These are phyloP conservation scores for Neonectria punicea DNA, from an alignment of 2,329 filamentous ascomycete genomes.

Conservation along the genomic window DNA sequence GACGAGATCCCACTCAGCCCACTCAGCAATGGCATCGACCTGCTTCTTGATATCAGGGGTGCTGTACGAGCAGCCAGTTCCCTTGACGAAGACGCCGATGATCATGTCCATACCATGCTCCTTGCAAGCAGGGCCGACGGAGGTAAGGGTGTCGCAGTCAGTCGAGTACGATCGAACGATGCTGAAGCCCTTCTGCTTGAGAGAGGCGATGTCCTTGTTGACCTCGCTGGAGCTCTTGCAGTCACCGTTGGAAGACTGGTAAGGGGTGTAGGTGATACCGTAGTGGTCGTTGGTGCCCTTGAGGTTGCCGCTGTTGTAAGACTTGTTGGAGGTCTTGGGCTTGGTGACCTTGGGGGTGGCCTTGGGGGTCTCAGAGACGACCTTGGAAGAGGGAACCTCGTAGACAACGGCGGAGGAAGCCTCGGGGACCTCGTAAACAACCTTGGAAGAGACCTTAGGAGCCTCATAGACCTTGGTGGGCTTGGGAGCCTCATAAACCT, in stretches of 20 bases:
- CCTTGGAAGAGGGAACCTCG: conserved; percentile 23
- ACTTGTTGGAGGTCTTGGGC: conserved; percentile 35
- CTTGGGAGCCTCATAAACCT: conserved; percentile 33
- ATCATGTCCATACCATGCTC: conserved; percentile 80
- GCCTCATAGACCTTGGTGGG: conserved; percentile 16
- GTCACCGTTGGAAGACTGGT: conserved; percentile 62
- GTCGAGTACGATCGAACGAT: conserved; percentile 88
- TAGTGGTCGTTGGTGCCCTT: conserved; percentile 65
- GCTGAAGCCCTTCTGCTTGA: conserved; percentile 74
- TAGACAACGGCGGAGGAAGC: conserved; percentile 23
- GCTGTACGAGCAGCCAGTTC: conserved; percentile 66
- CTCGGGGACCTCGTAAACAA: conserved; percentile 31
- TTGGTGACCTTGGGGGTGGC: conserved; percentile 28
- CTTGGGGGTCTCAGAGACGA: conserved; percentile 40
- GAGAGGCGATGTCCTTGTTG: conserved; percentile 66
- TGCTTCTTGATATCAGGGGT: conserved; percentile 75
- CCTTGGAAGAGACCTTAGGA: conserved; percentile 18
- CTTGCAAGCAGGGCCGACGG: conserved; percentile 76
- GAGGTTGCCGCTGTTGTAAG: conserved; percentile 45
- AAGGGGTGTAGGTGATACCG: conserved; percentile 86
- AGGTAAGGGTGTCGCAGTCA: conserved; percentile 84
- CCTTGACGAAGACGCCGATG: conserved; percentile 86
- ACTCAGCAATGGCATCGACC: conserved; percentile 76
- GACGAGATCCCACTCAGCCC: conserved; percentile 80
- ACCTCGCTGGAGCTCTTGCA: conserved; percentile 75